Base-by-base conservation (phyloP, 208 protist genomes). In the Strigomonas culicis region DNA sequence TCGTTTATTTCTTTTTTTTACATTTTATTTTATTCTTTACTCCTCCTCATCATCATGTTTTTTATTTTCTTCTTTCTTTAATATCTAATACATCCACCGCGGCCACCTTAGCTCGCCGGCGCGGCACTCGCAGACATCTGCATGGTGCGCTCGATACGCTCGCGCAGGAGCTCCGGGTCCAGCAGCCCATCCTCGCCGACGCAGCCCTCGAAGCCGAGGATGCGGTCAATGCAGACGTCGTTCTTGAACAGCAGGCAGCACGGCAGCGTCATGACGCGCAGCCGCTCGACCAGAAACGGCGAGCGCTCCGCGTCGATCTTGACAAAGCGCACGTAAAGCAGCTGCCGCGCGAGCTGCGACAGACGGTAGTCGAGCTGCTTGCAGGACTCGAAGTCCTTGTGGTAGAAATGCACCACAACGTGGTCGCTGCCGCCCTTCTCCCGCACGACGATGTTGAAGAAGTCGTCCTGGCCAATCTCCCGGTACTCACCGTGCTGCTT, bases 321-420 rank as follows among this genome's bases (percentile, higher is more conserved):
- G 21, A 97, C 82, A 72, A 99, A 98, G 64, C 93, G 97, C 46
- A 97, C 84, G 24, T 74, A 52, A 27, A 97, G 36, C 66, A 98
- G 74, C 56, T 66, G 56, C 51, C 80, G 75, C 21, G 93, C 70
- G 4, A 99, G 66, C 50, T 90, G 85, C 6, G 77, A 79, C n/a
- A 98, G 76, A 30, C 94, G 92, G 36, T 89, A 80, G 78, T 99
- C 96, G 50, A 99, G 79, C 55, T 98, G 86, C 66, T 97, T 95
- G 79, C 97, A 99, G 4, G 92, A 79, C 62, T 95, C 84, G 72
- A 99, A 99, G 61, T 98, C 93, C 31, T 91, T 88, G 78, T 98
- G 95, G 63, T 88, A 98, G 66, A 99, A 98, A 77, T 98, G 94
- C 43, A 93, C 82, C 43, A 89, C 92, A 13, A 82, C 80, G 53